Evolutionary conservation across 2,329 filamentous ascomycete species (phyloP).

Genomic region (Aciculosporium take): DNA sequence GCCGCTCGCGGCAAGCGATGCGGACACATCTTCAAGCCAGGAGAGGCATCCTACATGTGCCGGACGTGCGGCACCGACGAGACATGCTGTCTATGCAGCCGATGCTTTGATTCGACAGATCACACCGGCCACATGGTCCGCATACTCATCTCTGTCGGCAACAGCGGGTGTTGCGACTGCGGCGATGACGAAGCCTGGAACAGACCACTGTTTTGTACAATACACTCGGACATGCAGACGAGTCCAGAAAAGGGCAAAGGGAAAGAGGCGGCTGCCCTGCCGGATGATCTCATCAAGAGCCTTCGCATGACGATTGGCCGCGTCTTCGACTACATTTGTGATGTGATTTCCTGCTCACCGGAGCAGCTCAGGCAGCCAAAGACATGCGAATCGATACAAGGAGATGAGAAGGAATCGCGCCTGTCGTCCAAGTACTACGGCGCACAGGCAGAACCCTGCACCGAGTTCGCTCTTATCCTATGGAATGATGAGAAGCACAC

Average conservation of each 20-base stretch:
- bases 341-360: constrained; percentile 94
- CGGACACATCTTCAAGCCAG: constrained; percentile 91
- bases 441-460: constrained; percentile 26
- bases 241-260: constrained; percentile 45
- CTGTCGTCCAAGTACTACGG: constrained; percentile 60
- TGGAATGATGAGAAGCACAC: constrained; percentile 99
- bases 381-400: constrained; percentile 62
- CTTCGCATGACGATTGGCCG: constrained; percentile 78
- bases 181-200: constrained; percentile 93
- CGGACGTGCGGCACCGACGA: constrained; percentile 90
- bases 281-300: constrained; percentile 59
- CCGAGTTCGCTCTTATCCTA: constrained; percentile 68
- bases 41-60: constrained; percentile 88
- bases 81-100: constrained; percentile 85
- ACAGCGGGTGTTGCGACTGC: constrained; percentile 94
- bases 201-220: constrained; percentile 76
- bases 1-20: constrained; percentile 85
- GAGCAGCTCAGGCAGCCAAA: constrained; percentile 85
- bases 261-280: constrained; percentile 44
- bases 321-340: constrained; percentile 86
- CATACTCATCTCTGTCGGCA: constrained; percentile 75
- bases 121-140: constrained; percentile 87
- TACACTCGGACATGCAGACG: constrained; percentile 57
- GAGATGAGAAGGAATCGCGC: constrained; percentile 70
- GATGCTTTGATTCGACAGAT: constrained; percentile 90